phyloP scores from a whole-genome alignment of 345 rosid species.

The Anacardium occidentale region DNA sequence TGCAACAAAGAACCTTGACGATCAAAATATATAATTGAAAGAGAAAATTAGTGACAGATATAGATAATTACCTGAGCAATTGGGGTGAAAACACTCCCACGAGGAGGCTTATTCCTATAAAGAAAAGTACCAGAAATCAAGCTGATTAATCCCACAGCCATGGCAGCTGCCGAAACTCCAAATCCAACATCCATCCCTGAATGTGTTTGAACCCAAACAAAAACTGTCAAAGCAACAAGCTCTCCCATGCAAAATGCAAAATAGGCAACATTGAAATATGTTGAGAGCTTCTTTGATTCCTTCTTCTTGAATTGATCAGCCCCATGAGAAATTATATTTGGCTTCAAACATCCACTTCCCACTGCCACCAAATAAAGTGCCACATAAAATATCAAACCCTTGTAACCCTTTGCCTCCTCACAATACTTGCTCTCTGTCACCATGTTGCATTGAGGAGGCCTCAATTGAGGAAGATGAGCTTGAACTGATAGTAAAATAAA shows the following conservation, averaged over 20 bases:
- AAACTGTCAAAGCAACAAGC: conserved; percentile 73
- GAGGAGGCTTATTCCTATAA: conserved; percentile 69
- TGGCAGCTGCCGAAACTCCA: conserved; percentile 84
- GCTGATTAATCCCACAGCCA: conserved; percentile 71
- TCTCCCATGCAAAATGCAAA: conserved; percentile 86
- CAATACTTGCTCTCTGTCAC: conserved; percentile 33
- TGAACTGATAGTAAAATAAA: conserved; percentile 80
- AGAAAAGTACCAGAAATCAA: conserved; percentile 56
- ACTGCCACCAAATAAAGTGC: conserved; percentile 83
- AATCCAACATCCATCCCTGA: conserved; percentile 95
- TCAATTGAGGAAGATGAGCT: conserved; percentile 84
- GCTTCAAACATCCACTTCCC: conserved; percentile 98
- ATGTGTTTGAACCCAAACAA: conserved; percentile 94
- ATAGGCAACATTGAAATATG: conserved; percentile 86
- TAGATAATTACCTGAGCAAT: conserved; percentile 60
- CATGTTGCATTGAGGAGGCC: conserved; percentile 77
- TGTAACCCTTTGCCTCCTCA: conserved; percentile 63
- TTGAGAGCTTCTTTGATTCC: conserved; percentile 65
- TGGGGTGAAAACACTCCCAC: conserved; percentile 82
- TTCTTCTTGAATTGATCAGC: conserved; percentile 71
- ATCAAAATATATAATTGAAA: neutral
- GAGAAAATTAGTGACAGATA: neutral
- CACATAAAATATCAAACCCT: conserved; percentile 57
- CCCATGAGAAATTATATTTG: conserved; percentile 92
- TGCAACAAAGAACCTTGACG: no score